phyloP scores from a whole-genome alignment of 2,329 filamentous ascomycete species.

The Mariannaea sp. region DNA sequence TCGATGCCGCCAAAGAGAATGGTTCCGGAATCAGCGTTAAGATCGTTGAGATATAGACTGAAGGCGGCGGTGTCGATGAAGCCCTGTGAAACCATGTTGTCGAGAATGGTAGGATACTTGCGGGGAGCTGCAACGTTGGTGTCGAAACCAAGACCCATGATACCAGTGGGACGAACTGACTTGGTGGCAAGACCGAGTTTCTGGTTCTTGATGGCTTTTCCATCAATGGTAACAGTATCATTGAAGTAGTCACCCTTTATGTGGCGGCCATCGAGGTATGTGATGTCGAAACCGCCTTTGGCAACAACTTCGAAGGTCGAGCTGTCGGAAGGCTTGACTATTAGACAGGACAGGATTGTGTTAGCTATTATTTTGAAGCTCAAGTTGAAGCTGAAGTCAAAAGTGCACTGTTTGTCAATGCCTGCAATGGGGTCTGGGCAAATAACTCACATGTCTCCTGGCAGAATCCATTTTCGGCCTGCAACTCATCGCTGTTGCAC shows the following conservation, averaged over 20 bases:
- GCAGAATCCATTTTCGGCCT: slow-evolving; percentile 42
- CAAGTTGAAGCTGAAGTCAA: too few species aligned
- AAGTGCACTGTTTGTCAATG: too few species aligned
- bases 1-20: slow-evolving; percentile 83
- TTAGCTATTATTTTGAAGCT: too few species aligned
- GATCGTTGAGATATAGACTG: slow-evolving; percentile 71
- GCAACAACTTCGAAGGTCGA: slow-evolving; percentile 53
- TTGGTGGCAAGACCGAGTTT: slow-evolving; percentile 60
- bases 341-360: too few species aligned
- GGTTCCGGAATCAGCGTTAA: slow-evolving; percentile 66
- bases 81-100: slow-evolving; percentile 65
- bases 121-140: slow-evolving; percentile 51
- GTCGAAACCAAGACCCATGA: slow-evolving; percentile 64
- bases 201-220: slow-evolving; percentile 52
- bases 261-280: slow-evolving; percentile 62
- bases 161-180: slow-evolving; percentile 57
- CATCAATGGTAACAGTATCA: slow-evolving; percentile 59
- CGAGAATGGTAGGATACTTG: slow-evolving; percentile 63
- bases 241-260: slow-evolving; percentile 62
- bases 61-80: slow-evolving; percentile 68
- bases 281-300: slow-evolving; percentile 58
- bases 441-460: slow-evolving; percentile 45
- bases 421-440: not conserved
- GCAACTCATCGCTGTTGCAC: slow-evolving; percentile 53
- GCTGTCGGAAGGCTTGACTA: slow-evolving; percentile 51